Percentiles rank a stretch among this genome's conserved stretches.
phyloP scores from a whole-genome alignment of 345 rosid species.

The Noccaea bulbosa region DNA sequence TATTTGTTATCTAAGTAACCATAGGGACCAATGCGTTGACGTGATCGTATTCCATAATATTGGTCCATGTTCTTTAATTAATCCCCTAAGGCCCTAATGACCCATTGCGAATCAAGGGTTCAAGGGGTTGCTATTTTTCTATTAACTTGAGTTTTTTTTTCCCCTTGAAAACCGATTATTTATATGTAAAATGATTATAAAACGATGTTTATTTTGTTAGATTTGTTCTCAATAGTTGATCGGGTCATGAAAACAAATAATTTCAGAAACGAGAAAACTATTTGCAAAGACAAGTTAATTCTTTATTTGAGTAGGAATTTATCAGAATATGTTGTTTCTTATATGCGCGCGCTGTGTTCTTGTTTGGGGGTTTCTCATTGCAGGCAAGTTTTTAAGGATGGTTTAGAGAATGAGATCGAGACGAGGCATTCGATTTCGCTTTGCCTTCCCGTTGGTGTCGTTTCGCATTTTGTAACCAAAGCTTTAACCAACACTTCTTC shows the following conservation, averaged over 20 bases:
- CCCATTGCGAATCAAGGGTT: not conserved
- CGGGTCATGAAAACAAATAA: not conserved
- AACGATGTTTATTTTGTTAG: not conserved
- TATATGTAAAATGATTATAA: slow-evolving; percentile 7
- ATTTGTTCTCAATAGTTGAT: too few species aligned
- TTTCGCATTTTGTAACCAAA: slow-evolving; percentile 71
- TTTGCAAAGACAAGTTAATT: not conserved
- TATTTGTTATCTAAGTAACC: not conserved
- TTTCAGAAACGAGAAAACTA: not conserved
- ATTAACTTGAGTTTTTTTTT: not conserved
- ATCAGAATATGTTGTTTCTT: too few species aligned
- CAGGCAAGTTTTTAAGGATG: slow-evolving; percentile 90
- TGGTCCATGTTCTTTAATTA: not conserved
- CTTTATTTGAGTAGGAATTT: not conserved
- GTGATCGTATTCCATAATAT: too few species aligned
- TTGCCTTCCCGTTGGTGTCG: slow-evolving; percentile 85
- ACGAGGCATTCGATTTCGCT: slow-evolving; percentile 90
- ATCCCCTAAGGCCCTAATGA: not conserved
- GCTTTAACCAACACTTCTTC: slow-evolving; percentile 51
- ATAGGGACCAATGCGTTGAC: too few species aligned
- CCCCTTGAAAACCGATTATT: not conserved
- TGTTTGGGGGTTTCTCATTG: too few species aligned
- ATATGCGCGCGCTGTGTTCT: too few species aligned
- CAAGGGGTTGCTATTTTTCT: not conserved
- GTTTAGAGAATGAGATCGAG: slow-evolving; percentile 72